Base-by-base conservation (phyloP, 352 stramenopile genomes). In the Phytophthora crassamura region DNA sequence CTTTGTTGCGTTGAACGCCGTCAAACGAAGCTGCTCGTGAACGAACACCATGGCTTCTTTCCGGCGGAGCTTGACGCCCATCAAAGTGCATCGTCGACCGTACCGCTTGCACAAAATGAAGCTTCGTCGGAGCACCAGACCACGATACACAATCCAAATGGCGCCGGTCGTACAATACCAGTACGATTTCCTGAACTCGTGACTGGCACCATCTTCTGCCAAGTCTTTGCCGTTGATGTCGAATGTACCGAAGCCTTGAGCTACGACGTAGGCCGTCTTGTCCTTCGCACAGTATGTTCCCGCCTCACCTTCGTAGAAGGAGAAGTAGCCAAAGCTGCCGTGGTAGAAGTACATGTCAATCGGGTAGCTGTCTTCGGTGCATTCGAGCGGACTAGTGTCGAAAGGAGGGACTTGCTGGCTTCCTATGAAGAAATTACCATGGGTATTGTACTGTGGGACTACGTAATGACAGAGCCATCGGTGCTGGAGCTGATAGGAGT, bases 11-110 rank as follows among this genome's bases (percentile, higher is more conserved):
- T 41, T 41, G 15, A 64, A 25, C 4, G 52, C 43, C 36, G 53
- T 64, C 18, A 74, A 38, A 9, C 59, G 59, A 18, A 63, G 34
- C 20, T 63, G 64, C 18, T 74, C 59, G 15, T 74, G 65, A 28
- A 72, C 52, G 58, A 66, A 75, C 1, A 75, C 42, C 0, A 72
- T 28, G 0, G 55, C 56, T 39, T 75, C 54, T 34, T 62, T 59
- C 7, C 57, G 30, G 12, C 14, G 42, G 7, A 75, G 50, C 0
- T 32, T 50, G 7, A 59, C 49, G 3, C 42, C 38, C 32, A 71
- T 38, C 7, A 59, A 9, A 7, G 33, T 22, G 12, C 66, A 74
- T 35, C 54, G 20, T 38, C 46, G 32, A 14, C 46, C 47, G 25
- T 63, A 69, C 18, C 54, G 15, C n/a, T 36, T 67, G 33, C 62